Base-by-base conservation (phyloP, 257 asterid genomes). In the Coffea canephora region DNA sequence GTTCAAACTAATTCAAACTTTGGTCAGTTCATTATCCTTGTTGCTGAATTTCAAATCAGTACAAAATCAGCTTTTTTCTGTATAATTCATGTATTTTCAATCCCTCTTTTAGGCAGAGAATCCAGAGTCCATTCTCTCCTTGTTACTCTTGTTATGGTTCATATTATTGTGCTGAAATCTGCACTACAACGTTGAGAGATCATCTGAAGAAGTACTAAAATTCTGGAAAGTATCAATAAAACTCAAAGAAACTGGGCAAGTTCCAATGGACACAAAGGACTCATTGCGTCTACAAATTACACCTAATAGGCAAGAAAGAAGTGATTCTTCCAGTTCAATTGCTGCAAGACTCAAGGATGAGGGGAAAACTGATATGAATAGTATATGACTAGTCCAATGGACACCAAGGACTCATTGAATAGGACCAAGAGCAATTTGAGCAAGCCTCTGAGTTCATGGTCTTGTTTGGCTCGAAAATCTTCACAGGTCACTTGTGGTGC, bases 211-310 rank as follows among this genome's bases (percentile, higher is more conserved):
- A 90, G 90, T 93, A 97, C 46, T 90, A 96, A 45, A 90, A 39
- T 39, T 78, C 91, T 69, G 87, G 90, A 65, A 90, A 87, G 91
- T 90, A 87, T 79, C 62, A 83, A 39, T 1, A 39, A 39, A 83
- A 77, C 59, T 83, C 13, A 96, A 91, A 90, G 99, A 95, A 85
- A 88, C 54, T 64, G 99, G 93, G 97, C 93, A 93, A 85, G 86
- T 91, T 66, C 97, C 95, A 1, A 76, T 87, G 64, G 91, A 90
- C 80, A 86, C 96, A 61, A 86, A 83, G 85, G 91, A 85, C 75
- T 86, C 89, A 21, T 39, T 78, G 79, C 87, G 86, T 82, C 88
- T 91, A 84, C 91, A 81, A 70, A 80, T 71, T 36, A 80, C 99
- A 25, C 97, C 98, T 1, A 98, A 95, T 69, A 93, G 86, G 80